Evolutionary conservation across 2,329 filamentous ascomycete genomes (phyloP).

Genomic region (Aspergillus sp.): DNA sequence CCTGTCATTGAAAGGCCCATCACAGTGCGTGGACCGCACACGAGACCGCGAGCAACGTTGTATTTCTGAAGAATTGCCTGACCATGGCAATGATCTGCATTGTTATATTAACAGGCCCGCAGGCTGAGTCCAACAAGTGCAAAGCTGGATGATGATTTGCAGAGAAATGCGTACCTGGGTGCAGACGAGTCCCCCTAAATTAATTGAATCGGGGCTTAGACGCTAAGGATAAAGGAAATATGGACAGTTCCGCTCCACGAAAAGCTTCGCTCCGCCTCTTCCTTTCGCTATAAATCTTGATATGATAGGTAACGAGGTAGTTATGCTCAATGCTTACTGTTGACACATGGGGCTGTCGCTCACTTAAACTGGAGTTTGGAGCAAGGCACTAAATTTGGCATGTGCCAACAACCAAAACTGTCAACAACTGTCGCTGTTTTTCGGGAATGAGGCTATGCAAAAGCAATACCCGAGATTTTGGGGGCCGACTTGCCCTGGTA

Average conservation of each 20-base stretch:
- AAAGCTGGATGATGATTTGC: neutral
- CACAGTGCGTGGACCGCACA: neutral
- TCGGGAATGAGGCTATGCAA: neutral
- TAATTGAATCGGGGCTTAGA: no score
- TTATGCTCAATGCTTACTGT: neutral
- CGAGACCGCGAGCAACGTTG: neutral
- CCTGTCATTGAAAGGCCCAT: neutral
- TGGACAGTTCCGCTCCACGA: neutral
- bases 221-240: neutral
- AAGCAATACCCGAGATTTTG: neutral
- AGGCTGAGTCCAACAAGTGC: neutral
- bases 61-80: neutral
- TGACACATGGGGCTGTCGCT: neutral
- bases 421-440: neutral
- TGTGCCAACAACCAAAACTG: neutral
- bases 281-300: neutral
- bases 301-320: neutral
- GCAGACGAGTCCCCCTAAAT: no score
- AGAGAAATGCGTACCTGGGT: neutral
- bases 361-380: neutral
- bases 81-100: neutral
- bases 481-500: neutral
- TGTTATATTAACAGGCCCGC: neutral
- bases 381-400: neutral
- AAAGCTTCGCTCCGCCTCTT: slow-evolving; percentile 3